Base-by-base conservation (phyloP, 192 early-diverging fungal species). In the Coemansia sp. region DNA sequence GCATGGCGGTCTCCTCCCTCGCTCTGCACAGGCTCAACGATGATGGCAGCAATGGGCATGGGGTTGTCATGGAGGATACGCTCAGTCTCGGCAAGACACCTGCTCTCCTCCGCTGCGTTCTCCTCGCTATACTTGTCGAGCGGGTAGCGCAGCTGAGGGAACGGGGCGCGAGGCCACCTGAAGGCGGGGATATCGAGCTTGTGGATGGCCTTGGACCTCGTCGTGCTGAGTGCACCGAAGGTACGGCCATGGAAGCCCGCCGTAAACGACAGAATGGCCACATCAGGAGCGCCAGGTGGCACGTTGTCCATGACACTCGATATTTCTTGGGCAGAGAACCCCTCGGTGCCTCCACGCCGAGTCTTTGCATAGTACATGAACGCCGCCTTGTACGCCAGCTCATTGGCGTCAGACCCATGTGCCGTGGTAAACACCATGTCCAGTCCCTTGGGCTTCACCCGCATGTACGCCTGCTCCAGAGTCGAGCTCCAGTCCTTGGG, bases 151-250 rank as follows among this genome's bases (percentile, higher is more conserved):
- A 89, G 87, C 44, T 74, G 78, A 3, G 91, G 91, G 76, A 92
- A 92, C 13, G 87, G 79, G 61, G 88, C 84, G 13, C 65, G 74
- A 16, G 89, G 89, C 89, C 89, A 90, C 29, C 74, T 69, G 78
- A 92, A 92, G 27, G 91, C 89, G 22, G 91, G 91, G 52, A 92
- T 89, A 57, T 92, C 91, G 34, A 92, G 62, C 70, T 92, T 92
- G 75, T 92, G 90, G 39, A 92, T 76, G 1, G 91, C 88, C 69
- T 92, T 92, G 66, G 87, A 88, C 20, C 85, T 78, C 10, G 91
- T 92, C 4, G 89, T 80, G 53, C 88, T 86, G 5, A 92, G 86
- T 2, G 89, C 87, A 0, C 91, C 91, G 79, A 92, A 92, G 9
- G 89, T 77, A 27, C 91, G 84, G 34, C 91, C 91, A 50, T 92